These are phyloP conservation scores for Odonthalia washingtoniensis DNA, from an alignment of 31 red algal species.

Conservation along the genomic window DNA sequence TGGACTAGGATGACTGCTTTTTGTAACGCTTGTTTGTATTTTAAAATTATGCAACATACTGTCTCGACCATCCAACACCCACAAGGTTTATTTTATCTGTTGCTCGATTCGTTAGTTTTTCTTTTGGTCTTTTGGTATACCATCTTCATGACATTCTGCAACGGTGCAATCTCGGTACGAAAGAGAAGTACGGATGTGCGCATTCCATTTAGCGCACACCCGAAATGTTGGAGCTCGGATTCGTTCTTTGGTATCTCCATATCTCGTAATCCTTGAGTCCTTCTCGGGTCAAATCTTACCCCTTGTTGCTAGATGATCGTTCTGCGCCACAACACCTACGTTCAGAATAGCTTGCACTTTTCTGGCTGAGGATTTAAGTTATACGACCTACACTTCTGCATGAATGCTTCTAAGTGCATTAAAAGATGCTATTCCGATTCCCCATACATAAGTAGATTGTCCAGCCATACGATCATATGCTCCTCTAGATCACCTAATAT, in stretches of 20 bases:
- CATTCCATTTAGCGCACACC: conserved; percentile 48
- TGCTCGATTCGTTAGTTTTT: not conserved
- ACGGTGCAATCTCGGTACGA: not conserved
- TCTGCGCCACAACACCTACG: not conserved
- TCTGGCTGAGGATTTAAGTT: not conserved
- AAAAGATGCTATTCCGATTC: not conserved
- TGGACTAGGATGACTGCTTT: not conserved
- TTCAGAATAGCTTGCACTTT: not conserved
- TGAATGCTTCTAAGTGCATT: not conserved
- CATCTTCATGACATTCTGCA: conserved; percentile 16
- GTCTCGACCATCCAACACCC: not conserved
- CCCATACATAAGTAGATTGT: not conserved
- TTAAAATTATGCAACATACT: not conserved
- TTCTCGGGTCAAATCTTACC: not conserved
- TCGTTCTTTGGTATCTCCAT: not conserved
- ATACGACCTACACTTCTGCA: not conserved
- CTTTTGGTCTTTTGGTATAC: conserved; percentile 14
- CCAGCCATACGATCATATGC: not conserved
- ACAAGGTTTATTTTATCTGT: not conserved
- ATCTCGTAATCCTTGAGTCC: not conserved
- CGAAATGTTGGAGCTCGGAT: conserved; percentile 27
- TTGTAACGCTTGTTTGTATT: not conserved
- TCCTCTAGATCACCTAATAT: not conserved
- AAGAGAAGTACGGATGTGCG: conserved; percentile 25
- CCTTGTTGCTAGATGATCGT: not conserved